A percentile compares a stretch with the other conserved stretches of the same genome.
These are phyloP conservation scores for Starmerella stellata DNA, from an alignment of 805 yeast species.

Conservation along the genomic window DNA sequence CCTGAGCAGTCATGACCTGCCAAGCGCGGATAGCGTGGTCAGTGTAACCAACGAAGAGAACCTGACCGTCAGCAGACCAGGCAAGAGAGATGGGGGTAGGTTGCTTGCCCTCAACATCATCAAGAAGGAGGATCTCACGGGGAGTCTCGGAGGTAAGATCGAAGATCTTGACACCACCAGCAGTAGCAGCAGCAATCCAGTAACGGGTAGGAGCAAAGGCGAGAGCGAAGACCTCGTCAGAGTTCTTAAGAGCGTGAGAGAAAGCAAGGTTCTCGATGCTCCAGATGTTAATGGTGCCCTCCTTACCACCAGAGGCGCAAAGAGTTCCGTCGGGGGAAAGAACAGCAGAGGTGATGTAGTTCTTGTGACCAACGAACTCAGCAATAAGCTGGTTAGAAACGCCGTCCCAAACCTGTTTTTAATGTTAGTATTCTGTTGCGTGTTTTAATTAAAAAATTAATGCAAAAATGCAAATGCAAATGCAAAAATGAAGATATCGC, in stretches of 20 bases:
- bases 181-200: constrained; percentile 99
- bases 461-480: background rate
- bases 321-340: constrained; percentile 99
- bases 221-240: constrained; percentile 93
- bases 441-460: too few relatives aligned
- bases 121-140: constrained; percentile 84
- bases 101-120: constrained; percentile 66
- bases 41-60: constrained; percentile 99
- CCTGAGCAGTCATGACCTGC: constrained; percentile 66
- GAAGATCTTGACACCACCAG: constrained; percentile 94
- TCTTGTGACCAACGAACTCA: constrained; percentile 98
- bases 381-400: constrained; percentile 68
- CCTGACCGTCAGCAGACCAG: constrained; percentile 99
- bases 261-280: constrained; percentile 71
- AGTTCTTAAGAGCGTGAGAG: constrained; percentile 83
- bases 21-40: constrained; percentile 99
- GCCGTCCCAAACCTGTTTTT: constrained; percentile 79
- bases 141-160: constrained; percentile 95
- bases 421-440: constrained; percentile 19
- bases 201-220: constrained; percentile 99
- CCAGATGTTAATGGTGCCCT: constrained; percentile 97
- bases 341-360: constrained; percentile 92
- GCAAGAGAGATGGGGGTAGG: constrained; percentile 96
- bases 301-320: constrained; percentile 99
- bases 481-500: too few relatives aligned